Evolutionary conservation across 768 basidiomycete genomes (phyloP), one percentile per base, ranked within the genome.

Genomic region (Hemileccinum impolitum): DNA sequence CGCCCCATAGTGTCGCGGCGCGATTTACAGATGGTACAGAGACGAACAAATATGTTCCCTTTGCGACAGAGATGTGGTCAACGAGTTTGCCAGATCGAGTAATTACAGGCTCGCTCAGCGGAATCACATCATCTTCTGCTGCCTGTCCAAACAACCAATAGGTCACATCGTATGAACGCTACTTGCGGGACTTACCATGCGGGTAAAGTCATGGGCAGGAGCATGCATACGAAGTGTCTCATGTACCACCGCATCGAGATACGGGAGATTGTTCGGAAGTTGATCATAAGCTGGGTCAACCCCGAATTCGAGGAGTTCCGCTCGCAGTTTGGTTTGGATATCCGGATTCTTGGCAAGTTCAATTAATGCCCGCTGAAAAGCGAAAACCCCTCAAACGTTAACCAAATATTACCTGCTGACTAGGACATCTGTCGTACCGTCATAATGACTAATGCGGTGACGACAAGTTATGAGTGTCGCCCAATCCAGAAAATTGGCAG

Each of bases 1-100:
- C 55, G 2, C 85, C 85, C 85, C 86, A 88, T 28, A 84, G 60
- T 1, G 62, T 67, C 45, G 72, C 70, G 17, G 76, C 75, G 11
- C 69, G 62, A 59, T 85, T 84, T 46, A 79, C 71, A 13, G 67
- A 64, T 10, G 63, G 48, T 34, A 81, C 73, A 1, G 77, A 73
- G 6, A 74, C 58, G 14, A 66, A 45, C n/a, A 85, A 56, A 1
- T 60, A 47, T 1, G 75, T 75, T 1, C 76, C 81, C 52, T 76
- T 76, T 17, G 70, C 66, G 34, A 85, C 62, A 14, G 68, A 40
- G 41, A 85, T 63, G 19, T 61, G 68, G 28, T 66, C 60, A 28
- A 76, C 64, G 0, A 54, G 50, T 32, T 69, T 59, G 0, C 80
- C 79, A 0, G 72, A 59, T 0, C 64, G 51, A 0, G 75, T 75